Base-by-base conservation (phyloP, 345 rosid genomes). In the Eucalyptus polybractea region DNA sequence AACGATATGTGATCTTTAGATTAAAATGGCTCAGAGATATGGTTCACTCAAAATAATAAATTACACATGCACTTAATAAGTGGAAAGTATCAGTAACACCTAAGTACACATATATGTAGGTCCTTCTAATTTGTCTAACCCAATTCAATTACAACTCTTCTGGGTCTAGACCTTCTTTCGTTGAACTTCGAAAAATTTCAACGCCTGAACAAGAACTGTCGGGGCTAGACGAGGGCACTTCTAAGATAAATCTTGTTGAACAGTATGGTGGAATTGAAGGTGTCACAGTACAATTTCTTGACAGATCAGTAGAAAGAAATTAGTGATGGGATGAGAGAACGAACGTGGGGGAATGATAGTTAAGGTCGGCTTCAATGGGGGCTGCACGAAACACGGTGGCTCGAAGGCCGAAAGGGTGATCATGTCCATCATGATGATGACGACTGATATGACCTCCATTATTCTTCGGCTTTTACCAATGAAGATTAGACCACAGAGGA, bases 371-470 rank as follows among this genome's bases (percentile, higher is more conserved):
- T 24, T 17, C 50, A 56, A 19, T 58, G 45, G 90, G 88, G 91
- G 92, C 93, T 90, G 93, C 94, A 91, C 94, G 86, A 88, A 92
- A 88, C 93, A 92, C 93, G 88, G 33, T 22, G 69, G 47, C 91
- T 87, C 91, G 88, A 86, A 86, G 85, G 47, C 85, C 85, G 85
- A 76, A 76, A 40, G 85, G 12, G 85, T 1, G 9, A 40, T 76
- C 16, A 76, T 40, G 85, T 37, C 2, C 8, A 76, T 40, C 29
- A 21, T 40, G 85, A 72, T 76, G 10, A 31, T 31, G 21, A 31
- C n/a, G 81, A 40, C 83, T 10, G 83, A 76, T 40, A 76, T 76
- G 85, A 42, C 89, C 44, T 69, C 88, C 42, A 45, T 87, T 87
- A 49, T 86, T 88, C 47, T 40, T 21, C 22, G 85, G 83, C 47